Conservation (phyloP, 2,329 filamentous ascomycete species). For the Beauveria pseudobassiana region DNA sequence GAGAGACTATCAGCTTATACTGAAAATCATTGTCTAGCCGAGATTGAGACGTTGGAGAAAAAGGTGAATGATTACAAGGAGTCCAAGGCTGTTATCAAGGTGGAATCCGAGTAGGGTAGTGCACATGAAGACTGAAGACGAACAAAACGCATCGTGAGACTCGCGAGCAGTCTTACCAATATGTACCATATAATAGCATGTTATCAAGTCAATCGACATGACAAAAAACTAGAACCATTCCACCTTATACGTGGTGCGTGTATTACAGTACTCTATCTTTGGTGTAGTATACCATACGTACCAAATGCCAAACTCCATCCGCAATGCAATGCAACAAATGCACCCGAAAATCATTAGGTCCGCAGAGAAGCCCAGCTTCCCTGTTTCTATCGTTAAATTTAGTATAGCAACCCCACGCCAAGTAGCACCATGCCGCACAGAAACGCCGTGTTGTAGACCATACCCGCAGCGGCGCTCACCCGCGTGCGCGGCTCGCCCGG, state of each 20-base stretch:
- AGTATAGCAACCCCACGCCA: not conserved
- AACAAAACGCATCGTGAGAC: not conserved
- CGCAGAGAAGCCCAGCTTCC: not conserved
- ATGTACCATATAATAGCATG: not conserved
- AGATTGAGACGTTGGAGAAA: constrained; percentile 9
- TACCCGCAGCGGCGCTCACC: not conserved
- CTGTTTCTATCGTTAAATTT: not conserved
- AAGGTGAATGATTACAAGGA: constrained; percentile 9
- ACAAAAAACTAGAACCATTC: not conserved
- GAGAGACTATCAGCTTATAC: not conserved
- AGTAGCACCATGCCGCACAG: not conserved
- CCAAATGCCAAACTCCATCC: not conserved
- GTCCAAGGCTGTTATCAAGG: not conserved
- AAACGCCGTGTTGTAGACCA: not conserved
- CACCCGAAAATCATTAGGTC: not conserved
- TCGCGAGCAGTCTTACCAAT: not conserved
- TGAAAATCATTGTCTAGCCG: not conserved
- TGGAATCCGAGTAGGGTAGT: not conserved
- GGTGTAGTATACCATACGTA: not conserved
- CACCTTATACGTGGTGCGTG: no score
- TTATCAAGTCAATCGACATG: not conserved
- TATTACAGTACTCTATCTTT: not conserved
- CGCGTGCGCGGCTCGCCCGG: constrained; percentile 28
- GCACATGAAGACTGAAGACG: no score
- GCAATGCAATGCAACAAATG: not conserved